Conservation (phyloP, 108 stramenopile genomes). For the Cyclotella kingstonii region DNA sequence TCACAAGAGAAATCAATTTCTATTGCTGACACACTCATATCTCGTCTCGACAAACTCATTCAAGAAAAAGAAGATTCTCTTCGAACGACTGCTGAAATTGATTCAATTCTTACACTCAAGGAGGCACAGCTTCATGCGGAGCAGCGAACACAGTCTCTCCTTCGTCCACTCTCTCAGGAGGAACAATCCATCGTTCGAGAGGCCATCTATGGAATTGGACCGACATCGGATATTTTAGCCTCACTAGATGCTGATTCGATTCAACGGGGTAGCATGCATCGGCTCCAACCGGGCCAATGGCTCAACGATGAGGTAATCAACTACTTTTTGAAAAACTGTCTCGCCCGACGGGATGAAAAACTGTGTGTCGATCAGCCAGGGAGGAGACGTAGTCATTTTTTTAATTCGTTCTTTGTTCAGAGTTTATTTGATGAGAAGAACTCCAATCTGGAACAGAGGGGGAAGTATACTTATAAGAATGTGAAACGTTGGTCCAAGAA, state of each 20-base stretch:
- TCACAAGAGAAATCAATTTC: too few species aligned
- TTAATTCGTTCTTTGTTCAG: constrained; percentile 94
- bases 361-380: constrained; percentile 57
- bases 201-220: constrained; percentile 57
- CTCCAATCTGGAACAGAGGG: constrained; percentile 39
- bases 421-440: constrained; percentile 83
- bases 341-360: constrained; percentile 78
- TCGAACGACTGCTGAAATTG: constrained; percentile 5
- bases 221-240: constrained; percentile 53
- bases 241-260: constrained; percentile 68
- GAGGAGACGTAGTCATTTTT: constrained; percentile 82
- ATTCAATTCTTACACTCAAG: constrained; percentile 15
- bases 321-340: constrained; percentile 83
- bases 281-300: constrained; percentile 80
- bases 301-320: constrained; percentile 97
- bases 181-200: constrained; percentile 54
- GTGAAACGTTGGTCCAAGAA: constrained; percentile 92
- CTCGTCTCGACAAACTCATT: constrained; percentile 9
- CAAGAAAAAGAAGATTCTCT: constrained; percentile 1
- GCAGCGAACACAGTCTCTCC: constrained; percentile 49
- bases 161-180: constrained; percentile 64
- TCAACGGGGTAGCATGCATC: constrained; percentile 60
- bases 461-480: constrained; percentile 87
- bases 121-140: constrained; percentile 53
- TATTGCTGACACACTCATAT: too few species aligned